Conservation (phyloP, 441 rosid genomes). For the Melianthus villosus region DNA sequence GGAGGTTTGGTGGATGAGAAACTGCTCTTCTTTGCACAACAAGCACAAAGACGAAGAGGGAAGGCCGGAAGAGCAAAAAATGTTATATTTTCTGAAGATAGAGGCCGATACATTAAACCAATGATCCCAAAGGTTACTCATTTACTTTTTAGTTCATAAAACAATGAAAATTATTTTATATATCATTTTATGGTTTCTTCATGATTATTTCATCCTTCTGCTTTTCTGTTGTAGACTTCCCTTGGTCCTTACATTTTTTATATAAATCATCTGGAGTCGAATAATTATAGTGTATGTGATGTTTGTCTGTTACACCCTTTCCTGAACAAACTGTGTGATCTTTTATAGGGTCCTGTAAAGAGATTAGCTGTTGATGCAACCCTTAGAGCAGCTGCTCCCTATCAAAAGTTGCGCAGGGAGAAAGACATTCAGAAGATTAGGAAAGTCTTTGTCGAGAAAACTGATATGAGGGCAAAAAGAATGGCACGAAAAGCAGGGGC, state of each 20-base stretch:
- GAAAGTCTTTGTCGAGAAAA: constrained; percentile 87
- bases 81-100: constrained; percentile 89
- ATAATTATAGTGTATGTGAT: too few species aligned
- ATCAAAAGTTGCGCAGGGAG: constrained; percentile 83
- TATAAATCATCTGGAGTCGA: too few species aligned
- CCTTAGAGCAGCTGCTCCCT: constrained; percentile 97
- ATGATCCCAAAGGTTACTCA: constrained; percentile 86
- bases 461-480: constrained; percentile 96
- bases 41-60: constrained; percentile 79
- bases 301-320: too few species aligned
- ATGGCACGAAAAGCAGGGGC: constrained; percentile 99
- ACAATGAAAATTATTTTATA: too few species aligned
- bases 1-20: constrained; percentile 98
- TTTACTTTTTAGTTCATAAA: too few species aligned
- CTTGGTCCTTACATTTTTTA: too few species aligned
- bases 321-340: constrained; percentile 6
- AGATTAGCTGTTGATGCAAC: constrained; percentile 97
- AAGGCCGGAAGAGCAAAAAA: constrained; percentile 98
- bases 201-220: too few species aligned
- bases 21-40: constrained; percentile 94
- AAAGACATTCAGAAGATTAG: constrained; percentile 50
- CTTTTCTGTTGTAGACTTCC: too few species aligned
- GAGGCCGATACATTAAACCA: constrained; percentile 94
- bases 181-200: too few species aligned
- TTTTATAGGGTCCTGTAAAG: constrained; percentile 74